Evolutionary conservation across 2,329 filamentous ascomycete genomes (phyloP).

Genomic region (Pseudogymnoascus sp.): DNA sequence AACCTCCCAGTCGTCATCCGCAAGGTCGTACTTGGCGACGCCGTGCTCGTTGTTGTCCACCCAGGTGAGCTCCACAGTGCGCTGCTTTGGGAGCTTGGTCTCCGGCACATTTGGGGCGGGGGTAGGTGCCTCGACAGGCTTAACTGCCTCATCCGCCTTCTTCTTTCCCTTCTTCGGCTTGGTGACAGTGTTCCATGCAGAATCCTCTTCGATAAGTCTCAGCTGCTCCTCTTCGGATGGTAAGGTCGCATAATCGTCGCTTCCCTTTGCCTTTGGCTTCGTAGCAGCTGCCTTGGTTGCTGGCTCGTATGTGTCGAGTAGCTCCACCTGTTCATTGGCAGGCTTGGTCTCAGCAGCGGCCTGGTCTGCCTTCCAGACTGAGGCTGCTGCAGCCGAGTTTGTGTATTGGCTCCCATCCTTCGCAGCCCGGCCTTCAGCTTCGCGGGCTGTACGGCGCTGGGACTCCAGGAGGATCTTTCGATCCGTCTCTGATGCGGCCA

Average conservation of each 20-base stretch:
- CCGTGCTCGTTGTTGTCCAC: neutral
- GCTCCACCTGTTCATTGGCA: slow-evolving; percentile 31
- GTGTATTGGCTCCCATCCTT: slow-evolving; percentile 65
- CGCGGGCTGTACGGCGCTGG: slow-evolving; percentile 72
- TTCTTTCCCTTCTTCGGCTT: slow-evolving; percentile 36
- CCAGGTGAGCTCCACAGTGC: neutral
- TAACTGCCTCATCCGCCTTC: slow-evolving; percentile 14
- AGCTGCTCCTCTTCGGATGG: slow-evolving; percentile 56
- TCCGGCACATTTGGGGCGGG: neutral
- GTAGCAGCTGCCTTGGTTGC: slow-evolving; percentile 25
- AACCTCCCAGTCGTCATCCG: slow-evolving; percentile 7
- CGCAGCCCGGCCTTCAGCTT: slow-evolving; percentile 72
- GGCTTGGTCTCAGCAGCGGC: slow-evolving; percentile 24
- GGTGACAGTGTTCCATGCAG: slow-evolving; percentile 50
- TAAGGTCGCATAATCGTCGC: slow-evolving; percentile 21
- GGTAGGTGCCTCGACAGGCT: slow-evolving; percentile 6
- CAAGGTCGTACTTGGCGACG: slow-evolving; percentile 1
- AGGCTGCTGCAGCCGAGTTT: slow-evolving; percentile 31
- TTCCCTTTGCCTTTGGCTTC: slow-evolving; percentile 12
- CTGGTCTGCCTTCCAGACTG: slow-evolving; percentile 33
- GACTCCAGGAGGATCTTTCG: slow-evolving; percentile 70
- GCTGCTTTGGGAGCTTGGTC: neutral
- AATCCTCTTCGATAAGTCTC: slow-evolving; percentile 42
- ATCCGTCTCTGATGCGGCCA: slow-evolving; percentile 69
- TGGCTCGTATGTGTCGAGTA: slow-evolving; percentile 50